Percentiles rank a stretch among this genome's conserved stretches.
Evolutionary conservation across 208 protist genomes (phyloP).

Genomic region (Blastocrithidia nonstop): DNA sequence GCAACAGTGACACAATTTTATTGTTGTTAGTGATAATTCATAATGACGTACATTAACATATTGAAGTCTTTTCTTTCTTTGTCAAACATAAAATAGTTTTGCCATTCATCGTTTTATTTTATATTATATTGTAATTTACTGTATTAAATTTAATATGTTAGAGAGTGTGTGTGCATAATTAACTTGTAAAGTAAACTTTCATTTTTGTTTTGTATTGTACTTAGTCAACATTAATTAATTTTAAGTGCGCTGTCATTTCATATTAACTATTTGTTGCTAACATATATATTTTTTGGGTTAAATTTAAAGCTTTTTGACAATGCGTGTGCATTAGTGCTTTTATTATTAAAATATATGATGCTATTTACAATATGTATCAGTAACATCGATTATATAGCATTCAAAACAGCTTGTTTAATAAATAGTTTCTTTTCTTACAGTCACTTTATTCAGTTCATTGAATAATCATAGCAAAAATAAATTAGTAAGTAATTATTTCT

Average conservation of each 20-base stretch:
- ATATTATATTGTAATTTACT: too few species aligned
- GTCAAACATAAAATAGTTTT: neutral
- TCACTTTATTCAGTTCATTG: neutral
- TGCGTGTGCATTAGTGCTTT: too few species aligned
- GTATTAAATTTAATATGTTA: too few species aligned
- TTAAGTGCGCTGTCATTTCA: too few species aligned
- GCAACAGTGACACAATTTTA: neutral
- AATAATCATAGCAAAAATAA: neutral
- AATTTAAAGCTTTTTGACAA: too few species aligned
- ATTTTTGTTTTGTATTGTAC: too few species aligned
- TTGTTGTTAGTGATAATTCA: slow-evolving; percentile 1
- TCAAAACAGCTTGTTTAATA: neutral
- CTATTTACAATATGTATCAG: neutral
- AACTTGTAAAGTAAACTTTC: too few species aligned
- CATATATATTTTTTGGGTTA: too few species aligned
- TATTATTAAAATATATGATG: neutral
- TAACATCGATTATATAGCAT: slow-evolving; percentile 2
- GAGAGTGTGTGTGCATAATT: too few species aligned
- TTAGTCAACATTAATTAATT: too few species aligned
- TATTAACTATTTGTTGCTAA: too few species aligned
- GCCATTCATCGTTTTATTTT: neutral
- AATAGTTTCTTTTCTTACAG: neutral
- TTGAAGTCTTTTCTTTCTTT: neutral
- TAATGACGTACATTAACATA: slow-evolving; percentile 1
- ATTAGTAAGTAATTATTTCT: neutral